Evolutionary conservation across 345 rosid species (phyloP).

Genomic region (Salix viminalis): DNA sequence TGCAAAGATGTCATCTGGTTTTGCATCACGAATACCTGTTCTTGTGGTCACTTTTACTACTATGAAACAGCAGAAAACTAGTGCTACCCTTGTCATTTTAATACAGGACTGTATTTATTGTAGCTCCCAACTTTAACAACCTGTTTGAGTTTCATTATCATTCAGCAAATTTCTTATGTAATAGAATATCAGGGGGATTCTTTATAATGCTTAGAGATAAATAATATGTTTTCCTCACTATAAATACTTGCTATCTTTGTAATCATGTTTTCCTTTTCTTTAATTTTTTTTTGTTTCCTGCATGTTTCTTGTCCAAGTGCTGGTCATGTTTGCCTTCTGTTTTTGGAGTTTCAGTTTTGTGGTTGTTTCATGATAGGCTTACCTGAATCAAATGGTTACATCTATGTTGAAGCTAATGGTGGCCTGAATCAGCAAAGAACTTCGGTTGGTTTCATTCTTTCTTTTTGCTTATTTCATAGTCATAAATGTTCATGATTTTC

Average conservation of each 20-base stretch:
- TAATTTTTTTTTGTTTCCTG: neutral
- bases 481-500: neutral
- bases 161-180: neutral
- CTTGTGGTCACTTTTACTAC: neutral
- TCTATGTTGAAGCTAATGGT: conserved; percentile 96
- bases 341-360: neutral
- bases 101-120: neutral
- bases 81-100: neutral
- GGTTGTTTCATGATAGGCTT: conserved; percentile 44
- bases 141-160: neutral
- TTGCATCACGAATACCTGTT: neutral
- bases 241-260: neutral
- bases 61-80: neutral
- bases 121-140: neutral
- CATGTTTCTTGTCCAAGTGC: neutral
- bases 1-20: neutral
- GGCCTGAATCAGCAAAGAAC: conserved; percentile 98
- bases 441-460: conserved; percentile 68
- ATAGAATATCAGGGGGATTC: neutral
- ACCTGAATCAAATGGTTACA: conserved; percentile 93
- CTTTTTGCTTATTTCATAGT: neutral
- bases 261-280: neutral
- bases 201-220: neutral
- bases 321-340: neutral
- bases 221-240: neutral